A percentile compares a stretch with the other conserved stretches of the same genome.
Conservation (phyloP, 108 stramenopile species). For the Licmophora abbreviata region DNA sequence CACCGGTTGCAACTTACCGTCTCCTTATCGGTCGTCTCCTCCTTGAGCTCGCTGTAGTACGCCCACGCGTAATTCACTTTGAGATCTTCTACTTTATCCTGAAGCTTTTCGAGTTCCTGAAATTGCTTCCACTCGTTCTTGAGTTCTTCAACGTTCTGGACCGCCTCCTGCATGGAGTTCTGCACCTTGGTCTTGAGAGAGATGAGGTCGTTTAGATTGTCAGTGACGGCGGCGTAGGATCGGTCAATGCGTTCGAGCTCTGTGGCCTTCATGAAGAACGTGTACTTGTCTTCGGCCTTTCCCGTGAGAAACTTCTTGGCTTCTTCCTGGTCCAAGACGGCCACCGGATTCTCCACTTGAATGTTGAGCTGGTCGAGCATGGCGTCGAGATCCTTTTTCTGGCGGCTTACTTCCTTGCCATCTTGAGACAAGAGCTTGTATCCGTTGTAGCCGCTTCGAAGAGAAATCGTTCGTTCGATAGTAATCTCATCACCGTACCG, state of each 20-base stretch:
- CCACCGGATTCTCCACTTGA: conserved; percentile 96
- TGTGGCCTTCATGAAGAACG: conserved; percentile 94
- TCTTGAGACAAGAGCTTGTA: conserved; percentile 62
- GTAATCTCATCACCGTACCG: conserved; percentile 87
- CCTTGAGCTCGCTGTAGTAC: conserved; percentile 21
- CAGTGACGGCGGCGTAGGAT: conserved; percentile 37
- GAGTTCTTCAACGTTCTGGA: conserved; percentile 33
- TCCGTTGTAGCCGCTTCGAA: conserved; percentile 66
- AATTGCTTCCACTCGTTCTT: conserved; percentile 65
- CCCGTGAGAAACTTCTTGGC: conserved; percentile 96
- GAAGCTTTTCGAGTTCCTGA: conserved; percentile 58
- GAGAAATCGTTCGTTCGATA: conserved; percentile 75
- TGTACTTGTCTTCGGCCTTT: conserved; percentile 85
- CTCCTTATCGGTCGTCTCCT: conserved; percentile 20
- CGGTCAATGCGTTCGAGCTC: conserved; percentile 79
- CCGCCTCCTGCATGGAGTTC: conserved; percentile 18
- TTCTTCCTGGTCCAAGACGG: conserved; percentile 96
- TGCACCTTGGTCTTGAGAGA: conserved; percentile 20
- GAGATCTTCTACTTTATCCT: conserved; percentile 33
- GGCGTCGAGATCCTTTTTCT: conserved; percentile 76
- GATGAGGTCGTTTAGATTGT: conserved; percentile 42
- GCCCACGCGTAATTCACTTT: conserved; percentile 47
- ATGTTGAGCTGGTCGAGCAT: conserved; percentile 87
- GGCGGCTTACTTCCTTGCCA: conserved; percentile 35
- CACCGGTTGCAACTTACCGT: conserved; percentile 13